These are phyloP conservation scores for Calonectria pauciramosa DNA, from an alignment of 2,329 filamentous ascomycete species.

Conservation along the genomic window DNA sequence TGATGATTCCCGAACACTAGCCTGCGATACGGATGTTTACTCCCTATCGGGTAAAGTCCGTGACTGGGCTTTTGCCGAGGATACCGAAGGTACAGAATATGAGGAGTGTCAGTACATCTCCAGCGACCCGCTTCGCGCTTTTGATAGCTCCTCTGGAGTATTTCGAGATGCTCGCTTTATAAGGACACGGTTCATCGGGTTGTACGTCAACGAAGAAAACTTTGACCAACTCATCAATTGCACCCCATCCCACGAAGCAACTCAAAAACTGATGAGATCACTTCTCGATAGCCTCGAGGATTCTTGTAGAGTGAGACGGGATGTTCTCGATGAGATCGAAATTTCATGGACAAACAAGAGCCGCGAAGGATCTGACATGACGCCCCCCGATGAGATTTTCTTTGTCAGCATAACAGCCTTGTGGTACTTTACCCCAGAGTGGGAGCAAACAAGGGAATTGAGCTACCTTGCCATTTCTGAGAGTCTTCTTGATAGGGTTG, in stretches of 20 bases:
- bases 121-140: neutral
- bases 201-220: conserved; percentile 5
- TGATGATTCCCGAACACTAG: neutral
- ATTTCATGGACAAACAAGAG: neutral
- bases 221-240: conserved; percentile 1
- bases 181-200: neutral
- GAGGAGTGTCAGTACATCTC: neutral
- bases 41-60: neutral
- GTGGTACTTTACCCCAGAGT: neutral
- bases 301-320: neutral
- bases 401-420: neutral
- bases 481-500: neutral
- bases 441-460: conserved; percentile 8
- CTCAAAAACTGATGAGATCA: neutral
- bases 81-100: neutral
- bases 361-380: neutral
- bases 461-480: conserved; percentile 9
- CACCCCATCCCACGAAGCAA: neutral
- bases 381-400: neutral
- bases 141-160: neutral
- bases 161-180: conserved; percentile 13
- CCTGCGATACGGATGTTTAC: neutral
- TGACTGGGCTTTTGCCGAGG: neutral
- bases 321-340: conserved; percentile 5
- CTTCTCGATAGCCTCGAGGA: neutral